phyloP scores from a whole-genome alignment of 2,329 filamentous ascomycete genomes.

The Penicillium decumbens region DNA sequence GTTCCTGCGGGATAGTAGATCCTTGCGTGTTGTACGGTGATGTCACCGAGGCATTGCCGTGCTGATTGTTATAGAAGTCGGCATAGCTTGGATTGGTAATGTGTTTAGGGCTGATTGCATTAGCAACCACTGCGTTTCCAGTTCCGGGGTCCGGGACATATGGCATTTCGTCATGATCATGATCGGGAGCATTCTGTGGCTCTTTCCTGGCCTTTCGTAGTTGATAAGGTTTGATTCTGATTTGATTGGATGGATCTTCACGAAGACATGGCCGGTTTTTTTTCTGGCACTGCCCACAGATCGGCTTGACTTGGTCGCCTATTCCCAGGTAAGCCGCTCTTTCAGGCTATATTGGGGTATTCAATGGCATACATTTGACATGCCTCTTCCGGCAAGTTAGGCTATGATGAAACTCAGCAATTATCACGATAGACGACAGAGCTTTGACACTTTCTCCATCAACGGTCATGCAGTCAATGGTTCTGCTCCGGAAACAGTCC shows the following conservation, averaged over 20 bases:
- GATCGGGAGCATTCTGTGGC: background rate
- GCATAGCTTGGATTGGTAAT: background rate
- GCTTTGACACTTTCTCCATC: background rate
- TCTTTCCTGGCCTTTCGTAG: background rate
- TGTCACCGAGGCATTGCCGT: background rate
- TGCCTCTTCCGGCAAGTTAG: slow-evolving; percentile 8
- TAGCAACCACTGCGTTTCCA: slow-evolving; percentile 1
- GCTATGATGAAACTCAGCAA: slow-evolving; percentile 3
- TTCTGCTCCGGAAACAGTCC: background rate
- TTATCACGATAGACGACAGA: background rate
- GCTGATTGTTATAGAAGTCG: background rate
- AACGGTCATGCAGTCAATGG: background rate
- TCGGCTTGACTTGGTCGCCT: slow-evolving; percentile 11
- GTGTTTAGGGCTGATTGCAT: slow-evolving; percentile 3
- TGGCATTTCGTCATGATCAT: slow-evolving; percentile 1
- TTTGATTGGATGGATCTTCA: slow-evolving; percentile 3
- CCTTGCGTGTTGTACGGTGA: background rate
- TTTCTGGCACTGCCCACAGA: slow-evolving; percentile 11
- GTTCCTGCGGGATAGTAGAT: background rate
- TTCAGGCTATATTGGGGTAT: background rate
- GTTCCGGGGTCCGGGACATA: background rate
- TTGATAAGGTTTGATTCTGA: slow-evolving; percentile 7
- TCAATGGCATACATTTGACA: slow-evolving; percentile 6
- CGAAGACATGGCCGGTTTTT: slow-evolving; percentile 8
- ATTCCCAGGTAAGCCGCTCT: slow-evolving; percentile 2